Base-by-base conservation (phyloP, 2,329 filamentous ascomycete genomes). In the Daldinia sp. region DNA sequence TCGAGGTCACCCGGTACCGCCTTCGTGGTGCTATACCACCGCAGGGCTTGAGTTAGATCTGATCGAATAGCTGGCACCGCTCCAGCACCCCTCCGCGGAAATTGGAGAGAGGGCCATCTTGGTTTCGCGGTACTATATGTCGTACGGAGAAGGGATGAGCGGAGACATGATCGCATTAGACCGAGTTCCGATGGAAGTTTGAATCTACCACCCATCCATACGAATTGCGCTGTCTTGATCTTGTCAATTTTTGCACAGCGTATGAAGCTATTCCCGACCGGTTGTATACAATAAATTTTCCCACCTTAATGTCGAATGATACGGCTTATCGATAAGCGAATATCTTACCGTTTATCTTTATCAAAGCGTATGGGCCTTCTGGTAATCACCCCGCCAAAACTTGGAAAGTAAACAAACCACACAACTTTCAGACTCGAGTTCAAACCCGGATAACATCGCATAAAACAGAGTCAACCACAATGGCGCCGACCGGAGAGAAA, bases 1-100 rank as follows among this genome's bases (percentile, higher is more conserved):
- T 89, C 86, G 60, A 89, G 81, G 20, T 85, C 83, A 33, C 75
- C 72, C 1, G 68, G 41, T 26, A 51, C 57, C n/a, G 69, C 48
- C 67, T 80, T 82, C 2, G 69, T 60, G 74, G 65, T 73, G 59
- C 37, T 68, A 57, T 67, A 72, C 63, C 75, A 72, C 35, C 74
- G 74, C 46, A 13, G 41, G 12, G 4, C 23, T 10, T 12, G 20
- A 3, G 28, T 9, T 39, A 44, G 5, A 4, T 13, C n/a, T 7
- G 18, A 3, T 15, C 15, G 20, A n/a, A 33, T 26, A n/a, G 9
- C 13, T 15, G 18, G 10, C 3, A 26, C 41, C 3, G 26, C 26
- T 26, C 46, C 41, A 20, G 46, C 23, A n/a, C n/a, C n/a, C 46
- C 23, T 20, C 60, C 55, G 20, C 23, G 4, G 18, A 6, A 33